Evolutionary conservation across 2,329 filamentous ascomycete genomes (phyloP).

Genomic region (Cytospora paraplurivora): DNA sequence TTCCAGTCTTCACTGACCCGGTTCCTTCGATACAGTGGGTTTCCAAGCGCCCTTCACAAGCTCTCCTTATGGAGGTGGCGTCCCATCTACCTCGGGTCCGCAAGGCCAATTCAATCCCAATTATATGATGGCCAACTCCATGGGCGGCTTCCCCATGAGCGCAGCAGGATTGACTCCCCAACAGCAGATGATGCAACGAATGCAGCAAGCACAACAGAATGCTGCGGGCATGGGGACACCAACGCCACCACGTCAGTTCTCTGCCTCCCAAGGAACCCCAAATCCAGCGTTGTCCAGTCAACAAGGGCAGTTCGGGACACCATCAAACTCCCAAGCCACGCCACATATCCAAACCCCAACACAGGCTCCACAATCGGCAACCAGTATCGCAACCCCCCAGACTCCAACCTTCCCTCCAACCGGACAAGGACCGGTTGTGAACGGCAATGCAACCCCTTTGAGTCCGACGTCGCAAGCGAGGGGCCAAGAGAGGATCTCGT

Average conservation of each 20-base stretch:
- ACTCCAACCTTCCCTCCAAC: conserved; percentile 57
- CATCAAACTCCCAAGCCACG: conserved; percentile 36
- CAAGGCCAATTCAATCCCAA: conserved; percentile 52
- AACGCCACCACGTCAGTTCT: conserved; percentile 31
- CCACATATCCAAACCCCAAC: conserved; percentile 40
- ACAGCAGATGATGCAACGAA: conserved; percentile 29
- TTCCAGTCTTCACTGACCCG: conserved; percentile 19
- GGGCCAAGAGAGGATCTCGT: conserved; percentile 59
- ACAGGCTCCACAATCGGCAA: conserved; percentile 37
- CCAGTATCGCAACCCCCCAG: conserved; percentile 53
- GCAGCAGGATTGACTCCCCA: conserved; percentile 44
- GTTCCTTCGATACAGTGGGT: conserved; percentile 47
- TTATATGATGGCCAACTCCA: conserved; percentile 59
- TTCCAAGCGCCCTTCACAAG: conserved; percentile 61
- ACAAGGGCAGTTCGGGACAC: conserved; percentile 38
- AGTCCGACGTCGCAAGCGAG: conserved; percentile 55
- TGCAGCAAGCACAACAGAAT: conserved; percentile 27
- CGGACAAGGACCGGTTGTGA: conserved; percentile 44
- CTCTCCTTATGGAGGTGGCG: conserved; percentile 57
- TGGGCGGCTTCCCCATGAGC: conserved; percentile 60
- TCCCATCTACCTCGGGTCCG: conserved; percentile 51
- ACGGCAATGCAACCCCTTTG: conserved; percentile 49
- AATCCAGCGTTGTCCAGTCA: conserved; percentile 24
- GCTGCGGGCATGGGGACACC: conserved; percentile 34
- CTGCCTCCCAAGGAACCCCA: conserved; percentile 30